These are phyloP conservation scores for Botryotinia globosa DNA, from an alignment of 2,329 filamentous ascomycete species.

Conservation along the genomic window DNA sequence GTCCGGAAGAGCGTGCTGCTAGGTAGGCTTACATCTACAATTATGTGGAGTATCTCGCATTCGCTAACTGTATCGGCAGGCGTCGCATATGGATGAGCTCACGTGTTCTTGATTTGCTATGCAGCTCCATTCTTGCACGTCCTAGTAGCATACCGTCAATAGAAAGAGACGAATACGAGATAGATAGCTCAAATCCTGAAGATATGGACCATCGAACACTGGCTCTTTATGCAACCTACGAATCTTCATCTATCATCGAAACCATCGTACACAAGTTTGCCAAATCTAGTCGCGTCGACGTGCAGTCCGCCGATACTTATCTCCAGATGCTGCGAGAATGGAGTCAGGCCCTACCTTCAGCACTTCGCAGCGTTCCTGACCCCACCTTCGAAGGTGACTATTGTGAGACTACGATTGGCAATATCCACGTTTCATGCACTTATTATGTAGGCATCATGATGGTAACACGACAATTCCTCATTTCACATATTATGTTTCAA, in stretches of 20 bases:
- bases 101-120: constrained; percentile 13
- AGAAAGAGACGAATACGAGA: constrained; percentile 13
- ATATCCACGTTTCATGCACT: constrained; percentile 10
- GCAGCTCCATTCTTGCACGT: constrained; percentile 12
- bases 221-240: neutral
- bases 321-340: constrained; percentile 8
- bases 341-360: constrained; percentile 10
- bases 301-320: constrained; percentile 9
- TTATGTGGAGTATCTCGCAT: neutral
- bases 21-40: neutral
- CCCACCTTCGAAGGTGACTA: neutral
- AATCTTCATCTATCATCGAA: constrained; percentile 14
- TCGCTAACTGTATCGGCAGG: neutral
- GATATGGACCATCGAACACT: constrained; percentile 3
- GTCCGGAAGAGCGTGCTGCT: neutral
- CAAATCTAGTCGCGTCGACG: neutral
- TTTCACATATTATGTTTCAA: constrained; percentile 7
- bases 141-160: constrained; percentile 12
- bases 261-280: neutral
- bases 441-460: constrained; percentile 11
- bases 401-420: constrained; percentile 4
- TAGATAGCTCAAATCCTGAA: neutral
- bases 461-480: constrained; percentile 12
- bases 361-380: neutral
- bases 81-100: constrained; percentile 16